Conservation (phyloP, 148 eudicot genomes). For the Vaccinium vitisidaea region DNA sequence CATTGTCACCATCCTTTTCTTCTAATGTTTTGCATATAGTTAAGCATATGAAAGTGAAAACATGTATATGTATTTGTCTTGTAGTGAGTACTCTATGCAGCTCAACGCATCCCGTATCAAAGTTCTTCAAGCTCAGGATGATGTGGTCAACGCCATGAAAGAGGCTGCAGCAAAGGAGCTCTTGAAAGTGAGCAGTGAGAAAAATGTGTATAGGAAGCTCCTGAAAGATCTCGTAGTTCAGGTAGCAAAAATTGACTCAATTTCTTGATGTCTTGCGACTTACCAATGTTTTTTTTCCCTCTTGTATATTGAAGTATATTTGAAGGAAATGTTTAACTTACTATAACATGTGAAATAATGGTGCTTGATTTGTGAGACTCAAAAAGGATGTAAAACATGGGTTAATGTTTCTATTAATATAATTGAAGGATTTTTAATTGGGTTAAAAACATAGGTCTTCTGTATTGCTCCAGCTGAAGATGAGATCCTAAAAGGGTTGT, state of each 20-base stretch:
- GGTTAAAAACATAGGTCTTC: neutral
- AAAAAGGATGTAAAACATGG: neutral
- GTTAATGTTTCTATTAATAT: neutral
- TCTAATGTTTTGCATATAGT: neutral
- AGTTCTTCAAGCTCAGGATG: slow-evolving; percentile 99
- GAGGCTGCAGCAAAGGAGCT: slow-evolving; percentile 85
- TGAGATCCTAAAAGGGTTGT: neutral
- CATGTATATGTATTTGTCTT: slow-evolving; percentile 12
- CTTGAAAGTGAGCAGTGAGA: slow-evolving; percentile 60
- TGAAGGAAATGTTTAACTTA: neutral
- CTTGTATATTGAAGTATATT: neutral
- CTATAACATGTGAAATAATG: neutral
- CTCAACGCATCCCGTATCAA: slow-evolving; percentile 96
- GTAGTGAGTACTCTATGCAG: slow-evolving; percentile 98
- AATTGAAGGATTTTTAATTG: neutral
- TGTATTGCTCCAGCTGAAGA: neutral
- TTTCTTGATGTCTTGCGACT: neutral
- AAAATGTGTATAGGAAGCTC: slow-evolving; percentile 52
- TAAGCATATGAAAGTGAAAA: neutral
- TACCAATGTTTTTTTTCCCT: neutral
- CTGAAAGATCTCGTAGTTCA: slow-evolving; percentile 85
- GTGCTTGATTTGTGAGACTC: neutral
- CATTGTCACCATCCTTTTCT: neutral
- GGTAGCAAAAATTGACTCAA: slow-evolving; percentile 34
- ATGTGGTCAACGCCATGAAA: slow-evolving; percentile 84